These are phyloP conservation scores for Termitomyces sp. DNA, from an alignment of 768 basidiomycete species.

Conservation along the genomic window DNA sequence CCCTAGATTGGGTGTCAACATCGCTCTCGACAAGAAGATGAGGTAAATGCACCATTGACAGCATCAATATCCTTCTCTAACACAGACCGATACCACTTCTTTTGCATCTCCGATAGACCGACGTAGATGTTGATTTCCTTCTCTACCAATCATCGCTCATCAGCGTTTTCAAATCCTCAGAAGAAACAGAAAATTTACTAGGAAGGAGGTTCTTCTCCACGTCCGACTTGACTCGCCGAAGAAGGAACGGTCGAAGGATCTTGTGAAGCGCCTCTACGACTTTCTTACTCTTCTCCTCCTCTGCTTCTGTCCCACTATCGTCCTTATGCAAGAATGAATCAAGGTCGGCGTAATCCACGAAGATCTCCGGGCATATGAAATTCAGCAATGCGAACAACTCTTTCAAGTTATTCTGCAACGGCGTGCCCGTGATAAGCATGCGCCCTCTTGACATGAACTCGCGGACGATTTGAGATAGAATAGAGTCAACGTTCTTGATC, in stretches of 20 bases:
- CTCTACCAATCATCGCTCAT: constrained; percentile 42
- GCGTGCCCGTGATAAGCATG: constrained; percentile 94
- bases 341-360: constrained; percentile 85
- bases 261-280: constrained; percentile 97
- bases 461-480: constrained; percentile 92
- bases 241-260: constrained; percentile 91
- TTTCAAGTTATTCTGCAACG: constrained; percentile 94
- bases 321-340: constrained; percentile 95
- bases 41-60: constrained; percentile 69
- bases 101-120: constrained; percentile 94
- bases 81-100: constrained; percentile 96
- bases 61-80: constrained; percentile 99
- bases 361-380: constrained; percentile 97
- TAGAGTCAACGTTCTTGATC: constrained; percentile 98
- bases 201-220: constrained; percentile 96
- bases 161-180: not conserved
- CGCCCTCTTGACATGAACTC: constrained; percentile 86
- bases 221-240: constrained; percentile 92
- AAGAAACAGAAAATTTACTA: constrained; percentile 43
- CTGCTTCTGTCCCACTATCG: constrained; percentile 56
- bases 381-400: constrained; percentile 91
- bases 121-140: constrained; percentile 99
- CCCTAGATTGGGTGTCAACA: constrained; percentile 36
- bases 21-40: not conserved
- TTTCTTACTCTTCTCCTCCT: constrained; percentile 85